These are phyloP conservation scores for Vanrija sp. DNA, from an alignment of 1,284 basidiomycete genomes.

Conservation along the genomic window DNA sequence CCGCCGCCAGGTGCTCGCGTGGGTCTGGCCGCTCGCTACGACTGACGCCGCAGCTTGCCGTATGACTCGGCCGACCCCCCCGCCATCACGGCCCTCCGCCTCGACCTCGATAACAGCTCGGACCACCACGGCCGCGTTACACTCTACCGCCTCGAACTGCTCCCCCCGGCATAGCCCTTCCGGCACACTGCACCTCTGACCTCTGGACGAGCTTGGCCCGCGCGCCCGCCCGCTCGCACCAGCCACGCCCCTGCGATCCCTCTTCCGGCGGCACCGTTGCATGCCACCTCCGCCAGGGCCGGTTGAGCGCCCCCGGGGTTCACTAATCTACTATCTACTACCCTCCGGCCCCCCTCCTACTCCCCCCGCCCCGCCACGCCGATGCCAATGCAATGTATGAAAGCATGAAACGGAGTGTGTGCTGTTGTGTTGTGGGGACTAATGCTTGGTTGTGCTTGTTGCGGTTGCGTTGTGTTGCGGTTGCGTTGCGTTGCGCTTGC, in stretches of 20 bases:
- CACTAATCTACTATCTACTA: not conserved
- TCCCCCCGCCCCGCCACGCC: not conserved
- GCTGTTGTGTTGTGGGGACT: not conserved
- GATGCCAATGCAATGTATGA: not conserved
- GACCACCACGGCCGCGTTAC: slow-evolving; percentile 48
- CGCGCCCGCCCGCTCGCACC: too few relatives aligned
- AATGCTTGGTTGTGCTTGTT: slow-evolving; percentile 5
- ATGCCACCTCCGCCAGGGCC: slow-evolving; percentile 9
- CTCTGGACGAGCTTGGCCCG: too few relatives aligned
- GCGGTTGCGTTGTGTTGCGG: not conserved
- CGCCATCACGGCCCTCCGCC: not conserved
- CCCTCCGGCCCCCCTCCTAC: too few relatives aligned
- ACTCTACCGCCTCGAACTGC: slow-evolving; percentile 44
- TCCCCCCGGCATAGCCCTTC: not conserved
- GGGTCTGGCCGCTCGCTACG: slow-evolving; percentile 11
- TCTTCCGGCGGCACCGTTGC: slow-evolving; percentile 4
- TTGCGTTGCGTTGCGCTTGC: slow-evolving; percentile 1
- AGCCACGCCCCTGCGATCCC: not conserved
- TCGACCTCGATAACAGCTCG: slow-evolving; percentile 46
- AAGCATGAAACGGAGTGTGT: too few relatives aligned
- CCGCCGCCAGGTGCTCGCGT: slow-evolving; percentile 44
- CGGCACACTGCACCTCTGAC: too few relatives aligned
- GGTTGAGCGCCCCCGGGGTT: slow-evolving; percentile 12
- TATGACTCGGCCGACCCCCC: not conserved
- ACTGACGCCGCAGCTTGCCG: too few relatives aligned